Percentiles rank a stretch among this genome's conserved stretches.
These are phyloP conservation scores for Calocybe gangraenosa DNA, from an alignment of 768 basidiomycete species.

Conservation along the genomic window DNA sequence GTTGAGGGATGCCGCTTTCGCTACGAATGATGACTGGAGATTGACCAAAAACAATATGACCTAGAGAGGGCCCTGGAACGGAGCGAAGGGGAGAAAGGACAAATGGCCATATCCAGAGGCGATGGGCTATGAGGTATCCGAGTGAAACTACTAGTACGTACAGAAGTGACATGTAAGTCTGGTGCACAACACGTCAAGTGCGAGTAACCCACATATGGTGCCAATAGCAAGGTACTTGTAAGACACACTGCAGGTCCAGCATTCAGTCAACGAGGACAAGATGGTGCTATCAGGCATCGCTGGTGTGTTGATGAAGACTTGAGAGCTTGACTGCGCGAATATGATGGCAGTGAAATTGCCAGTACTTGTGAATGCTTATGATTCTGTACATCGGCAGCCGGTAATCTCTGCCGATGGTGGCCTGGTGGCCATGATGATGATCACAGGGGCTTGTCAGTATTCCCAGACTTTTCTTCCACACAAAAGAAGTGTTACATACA, in stretches of 20 bases:
- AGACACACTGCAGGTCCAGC: background rate
- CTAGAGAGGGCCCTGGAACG: conserved; percentile 33
- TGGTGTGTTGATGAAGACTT: background rate
- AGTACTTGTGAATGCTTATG: background rate
- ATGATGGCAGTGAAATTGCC: too few relatives aligned
- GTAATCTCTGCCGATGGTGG: too few relatives aligned
- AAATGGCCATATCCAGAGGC: conserved; percentile 28
- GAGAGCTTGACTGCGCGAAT: too few relatives aligned
- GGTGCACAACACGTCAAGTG: background rate
- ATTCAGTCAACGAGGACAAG: background rate
- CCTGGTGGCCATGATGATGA: too few relatives aligned
- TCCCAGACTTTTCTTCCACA: too few relatives aligned
- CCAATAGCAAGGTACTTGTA: background rate
- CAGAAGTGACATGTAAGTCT: background rate
- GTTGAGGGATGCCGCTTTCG: conserved; percentile 41
- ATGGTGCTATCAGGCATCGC: background rate
- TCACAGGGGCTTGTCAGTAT: too few relatives aligned
- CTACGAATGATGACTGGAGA: conserved; percentile 30
- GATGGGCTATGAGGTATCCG: conserved; percentile 17
- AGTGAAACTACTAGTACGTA: conserved; percentile 6
- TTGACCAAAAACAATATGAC: conserved; percentile 32
- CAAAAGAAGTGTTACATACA: too few relatives aligned
- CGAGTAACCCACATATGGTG: background rate
- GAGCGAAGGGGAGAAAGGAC: conserved; percentile 34
- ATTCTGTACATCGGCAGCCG: conserved; percentile 4